These are phyloP conservation scores for Leptomonas pyrrhocoris DNA, from an alignment of 208 protist genomes.

Conservation along the genomic window DNA sequence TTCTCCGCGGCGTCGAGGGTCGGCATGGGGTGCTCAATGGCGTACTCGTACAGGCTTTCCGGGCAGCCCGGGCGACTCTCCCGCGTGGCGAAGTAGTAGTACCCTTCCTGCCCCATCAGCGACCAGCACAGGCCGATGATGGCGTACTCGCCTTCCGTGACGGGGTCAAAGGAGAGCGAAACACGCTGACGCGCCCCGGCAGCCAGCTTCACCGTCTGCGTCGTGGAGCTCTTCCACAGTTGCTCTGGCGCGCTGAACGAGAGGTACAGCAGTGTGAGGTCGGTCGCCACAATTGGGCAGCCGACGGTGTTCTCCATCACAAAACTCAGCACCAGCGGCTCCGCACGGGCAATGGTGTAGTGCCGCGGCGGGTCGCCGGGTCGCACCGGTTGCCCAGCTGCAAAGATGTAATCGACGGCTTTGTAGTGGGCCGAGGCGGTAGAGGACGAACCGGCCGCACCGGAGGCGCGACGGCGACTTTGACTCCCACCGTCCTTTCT, in stretches of 20 bases:
- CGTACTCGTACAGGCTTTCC: conserved; percentile 73
- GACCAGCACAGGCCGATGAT: conserved; percentile 80
- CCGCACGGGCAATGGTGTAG: conserved; percentile 53
- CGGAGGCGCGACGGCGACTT: not conserved
- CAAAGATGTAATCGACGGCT: conserved; percentile 15
- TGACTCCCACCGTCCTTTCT: not conserved
- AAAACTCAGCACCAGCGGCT: conserved; percentile 71
- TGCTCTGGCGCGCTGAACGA: conserved; percentile 45
- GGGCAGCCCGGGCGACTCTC: conserved; percentile 44
- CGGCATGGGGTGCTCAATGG: conserved; percentile 68
- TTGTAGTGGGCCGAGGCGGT: not conserved
- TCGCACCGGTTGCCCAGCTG: not conserved
- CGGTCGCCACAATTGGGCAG: conserved; percentile 44
- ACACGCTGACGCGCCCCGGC: conserved; percentile 40
- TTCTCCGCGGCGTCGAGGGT: conserved; percentile 65
- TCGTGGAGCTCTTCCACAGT: conserved; percentile 74
- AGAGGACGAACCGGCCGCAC: not conserved
- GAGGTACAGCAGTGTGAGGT: conserved; percentile 72
- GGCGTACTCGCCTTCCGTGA: conserved; percentile 65
- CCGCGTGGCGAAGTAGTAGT: conserved; percentile 84
- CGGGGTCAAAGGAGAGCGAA: conserved; percentile 59
- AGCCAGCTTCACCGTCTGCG: conserved; percentile 50
- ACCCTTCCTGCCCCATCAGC: conserved; percentile 61
- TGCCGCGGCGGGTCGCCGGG: conserved; percentile 12
- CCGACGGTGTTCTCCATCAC: conserved; percentile 69